Base-by-base conservation (phyloP, 805 yeast species). In the Spathaspora arborariae region DNA sequence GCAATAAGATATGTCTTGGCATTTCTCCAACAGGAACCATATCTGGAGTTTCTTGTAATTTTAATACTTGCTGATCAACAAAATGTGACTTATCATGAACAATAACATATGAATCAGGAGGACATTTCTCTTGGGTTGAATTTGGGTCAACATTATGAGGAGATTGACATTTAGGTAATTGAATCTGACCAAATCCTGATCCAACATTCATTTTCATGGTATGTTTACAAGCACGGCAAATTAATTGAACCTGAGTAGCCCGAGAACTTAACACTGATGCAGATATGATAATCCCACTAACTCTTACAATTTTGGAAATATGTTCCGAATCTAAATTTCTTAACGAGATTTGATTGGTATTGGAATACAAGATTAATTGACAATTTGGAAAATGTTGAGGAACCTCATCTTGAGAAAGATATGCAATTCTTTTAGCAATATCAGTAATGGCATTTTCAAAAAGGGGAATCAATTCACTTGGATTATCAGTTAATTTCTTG, bases 11-110 rank as follows among this genome's bases (percentile, higher is more conserved):
- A 59, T 94, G 96, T 56, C 99, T 81, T 7, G 99, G 99, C 89
- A 94, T 85, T 69, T 94, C 99, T 55, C 99, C 99, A 22, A 94
- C 96, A 1, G 99, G 99, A 1, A 94, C 97, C 84, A 88, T 88
- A 64, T 94, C 99, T 10, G 98, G 97, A n/a, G 94, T 77, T 64
- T 94, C 99, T 65, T 94, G 99, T 47, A 94, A 75, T 64, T 94
- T 94, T 58, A 94, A 76, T 24, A 85, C 82, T 67, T 94, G 99
- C 63, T 95, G 98, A 67, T 94, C 98, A 45, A 94, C 84, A 64
- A 91, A 94, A n/a, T 80, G 73, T 1, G 97, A 89, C 60, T 88
- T 87, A 63, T 94, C 98, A 67, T 94, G 99, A 24, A 88, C 90
- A 50, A 94, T 87, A 33, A 88, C 79, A 58, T 90, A 94, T 2